A percentile compares a stretch with the other conserved stretches of the same genome.
These are phyloP conservation scores for Coemansia sp. DNA, from an alignment of 192 early-diverging fungal genomes.

Conservation along the genomic window DNA sequence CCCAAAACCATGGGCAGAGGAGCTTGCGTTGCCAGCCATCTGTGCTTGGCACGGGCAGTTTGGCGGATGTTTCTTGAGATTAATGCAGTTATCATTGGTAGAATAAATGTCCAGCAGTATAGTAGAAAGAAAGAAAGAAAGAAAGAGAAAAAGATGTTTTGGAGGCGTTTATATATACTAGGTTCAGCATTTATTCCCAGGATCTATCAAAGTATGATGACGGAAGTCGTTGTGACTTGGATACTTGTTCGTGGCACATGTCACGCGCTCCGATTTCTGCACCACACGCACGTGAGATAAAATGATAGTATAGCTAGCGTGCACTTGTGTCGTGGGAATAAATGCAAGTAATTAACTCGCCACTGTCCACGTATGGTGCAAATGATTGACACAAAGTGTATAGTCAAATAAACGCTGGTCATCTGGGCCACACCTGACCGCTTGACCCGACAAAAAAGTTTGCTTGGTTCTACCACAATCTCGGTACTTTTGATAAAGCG, in stretches of 20 bases:
- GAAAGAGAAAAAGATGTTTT: not conserved
- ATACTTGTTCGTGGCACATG: not conserved
- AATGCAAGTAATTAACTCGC: not conserved
- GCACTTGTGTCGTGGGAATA: not conserved
- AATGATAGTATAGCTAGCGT: not conserved
- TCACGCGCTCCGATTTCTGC: not conserved
- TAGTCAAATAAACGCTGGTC: too few relatives aligned
- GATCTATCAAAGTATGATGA: not conserved
- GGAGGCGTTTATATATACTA: not conserved
- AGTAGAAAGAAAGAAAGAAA: not conserved
- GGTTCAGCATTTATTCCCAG: not conserved
- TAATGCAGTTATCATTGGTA: not conserved
- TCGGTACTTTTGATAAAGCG: too few relatives aligned
- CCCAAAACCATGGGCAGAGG: slow-evolving; percentile 59
- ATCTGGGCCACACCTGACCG: too few relatives aligned
- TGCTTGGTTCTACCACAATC: too few relatives aligned
- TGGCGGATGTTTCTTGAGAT: not conserved
- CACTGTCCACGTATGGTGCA: not conserved
- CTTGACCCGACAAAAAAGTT: too few relatives aligned
- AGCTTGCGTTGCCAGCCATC: not conserved
- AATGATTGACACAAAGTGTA: not conserved
- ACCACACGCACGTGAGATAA: not conserved
- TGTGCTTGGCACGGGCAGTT: not conserved
- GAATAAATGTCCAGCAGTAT: not conserved
- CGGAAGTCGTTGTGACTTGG: not conserved